These are phyloP conservation scores for Cephalotrichum gorgonifer DNA, from an alignment of 2,329 filamentous ascomycete species.

Conservation along the genomic window DNA sequence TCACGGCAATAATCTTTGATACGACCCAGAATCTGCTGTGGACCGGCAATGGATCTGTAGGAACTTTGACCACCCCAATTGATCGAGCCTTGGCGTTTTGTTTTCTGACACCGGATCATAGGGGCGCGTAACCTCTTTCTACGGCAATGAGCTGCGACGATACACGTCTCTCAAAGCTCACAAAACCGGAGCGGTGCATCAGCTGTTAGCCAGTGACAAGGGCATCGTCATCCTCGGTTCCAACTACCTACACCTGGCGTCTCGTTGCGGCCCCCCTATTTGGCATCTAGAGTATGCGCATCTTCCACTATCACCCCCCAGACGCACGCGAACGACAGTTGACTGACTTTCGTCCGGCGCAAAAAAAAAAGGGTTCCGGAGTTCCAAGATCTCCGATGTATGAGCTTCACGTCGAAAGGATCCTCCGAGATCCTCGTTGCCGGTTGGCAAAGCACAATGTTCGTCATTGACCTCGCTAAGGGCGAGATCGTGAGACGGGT, in stretches of 20 bases:
- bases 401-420: constrained; percentile 87
- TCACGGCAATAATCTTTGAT: constrained; percentile 82
- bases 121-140: constrained; percentile 85
- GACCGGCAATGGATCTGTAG: constrained; percentile 81
- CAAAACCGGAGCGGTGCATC: constrained; percentile 69
- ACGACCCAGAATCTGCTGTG: constrained; percentile 82
- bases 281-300: constrained; percentile 70
- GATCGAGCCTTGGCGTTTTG: background rate
- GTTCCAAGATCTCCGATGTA: constrained; percentile 83
- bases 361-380: constrained; percentile 25
- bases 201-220: constrained; percentile 83
- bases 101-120: constrained; percentile 21
- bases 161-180: constrained; percentile 90
- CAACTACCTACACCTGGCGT: constrained; percentile 80
- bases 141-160: constrained; percentile 70
- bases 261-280: constrained; percentile 68
- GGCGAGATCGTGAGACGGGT: constrained; percentile 62
- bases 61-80: constrained; percentile 11
- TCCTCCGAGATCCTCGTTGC: constrained; percentile 78
- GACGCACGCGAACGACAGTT: background rate
- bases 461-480: constrained; percentile 61
- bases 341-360: background rate
- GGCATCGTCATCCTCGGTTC: constrained; percentile 80
- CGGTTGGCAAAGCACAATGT: constrained; percentile 78
- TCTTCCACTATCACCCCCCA: background rate